Conservation (phyloP, 768 basidiomycete genomes). For the Lentinula edodes region DNA sequence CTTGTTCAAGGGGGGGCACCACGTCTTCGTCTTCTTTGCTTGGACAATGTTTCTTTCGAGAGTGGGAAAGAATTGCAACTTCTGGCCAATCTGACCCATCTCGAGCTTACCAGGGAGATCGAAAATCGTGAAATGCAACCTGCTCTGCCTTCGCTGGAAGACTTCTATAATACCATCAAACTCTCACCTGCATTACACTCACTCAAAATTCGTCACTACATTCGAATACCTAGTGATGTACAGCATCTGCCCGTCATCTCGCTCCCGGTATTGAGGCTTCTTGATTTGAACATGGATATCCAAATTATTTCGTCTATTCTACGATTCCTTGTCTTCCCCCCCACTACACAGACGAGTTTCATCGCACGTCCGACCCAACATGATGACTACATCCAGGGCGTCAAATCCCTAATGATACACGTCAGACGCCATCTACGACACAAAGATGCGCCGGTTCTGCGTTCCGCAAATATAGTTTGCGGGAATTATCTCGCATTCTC, state of each 20-base stretch:
- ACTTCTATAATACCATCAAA: neutral
- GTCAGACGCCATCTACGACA: neutral
- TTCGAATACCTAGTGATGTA: neutral
- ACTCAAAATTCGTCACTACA: neutral
- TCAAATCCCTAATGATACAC: neutral
- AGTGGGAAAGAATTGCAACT: neutral
- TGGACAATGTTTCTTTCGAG: neutral
- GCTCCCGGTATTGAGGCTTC: neutral
- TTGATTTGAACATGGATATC: neutral
- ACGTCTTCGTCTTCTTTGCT: neutral
- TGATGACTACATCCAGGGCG: neutral
- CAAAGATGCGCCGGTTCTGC: neutral
- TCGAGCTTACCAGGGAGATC: neutral
- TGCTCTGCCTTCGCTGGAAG: neutral
- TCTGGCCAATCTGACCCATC: neutral
- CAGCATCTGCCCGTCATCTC: neutral
- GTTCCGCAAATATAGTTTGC: neutral
- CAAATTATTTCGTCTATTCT: neutral
- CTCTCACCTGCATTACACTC: neutral
- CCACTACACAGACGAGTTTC: neutral
- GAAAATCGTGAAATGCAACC: neutral
- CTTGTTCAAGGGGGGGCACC: constrained; percentile 1
- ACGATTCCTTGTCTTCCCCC: neutral
- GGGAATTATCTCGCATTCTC: neutral
- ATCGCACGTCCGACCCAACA: neutral